Percentiles rank a stretch among this genome's conserved stretches.
phyloP scores from a whole-genome alignment of 2,329 filamentous ascomycete genomes.

The Colletotrichum sp. region DNA sequence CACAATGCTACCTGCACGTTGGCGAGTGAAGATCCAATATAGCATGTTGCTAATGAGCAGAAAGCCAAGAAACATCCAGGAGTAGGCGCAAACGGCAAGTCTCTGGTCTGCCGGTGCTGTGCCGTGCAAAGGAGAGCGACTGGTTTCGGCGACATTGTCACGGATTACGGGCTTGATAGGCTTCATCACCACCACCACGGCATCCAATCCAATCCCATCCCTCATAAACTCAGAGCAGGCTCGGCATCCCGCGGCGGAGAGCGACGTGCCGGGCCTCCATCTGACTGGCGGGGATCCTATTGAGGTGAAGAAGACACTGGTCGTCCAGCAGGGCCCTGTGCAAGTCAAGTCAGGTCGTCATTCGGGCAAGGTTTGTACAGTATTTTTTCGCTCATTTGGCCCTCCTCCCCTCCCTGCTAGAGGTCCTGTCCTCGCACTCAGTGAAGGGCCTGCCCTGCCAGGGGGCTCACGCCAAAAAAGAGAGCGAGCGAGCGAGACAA shows the following conservation, averaged over 20 bases:
- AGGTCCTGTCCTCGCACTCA: neutral
- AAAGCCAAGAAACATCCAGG: neutral
- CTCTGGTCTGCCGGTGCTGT: neutral
- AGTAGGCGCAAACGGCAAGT: constrained; percentile 4
- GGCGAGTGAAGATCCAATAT: neutral
- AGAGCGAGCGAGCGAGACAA: neutral
- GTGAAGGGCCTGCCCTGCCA: neutral
- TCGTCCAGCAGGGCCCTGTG: neutral
- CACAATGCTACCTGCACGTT: neutral
- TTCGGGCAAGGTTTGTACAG: neutral
- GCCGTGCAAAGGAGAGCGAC: neutral
- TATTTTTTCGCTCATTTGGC: neutral
- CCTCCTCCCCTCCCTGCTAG: neutral
- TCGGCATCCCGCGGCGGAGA: constrained; percentile 3
- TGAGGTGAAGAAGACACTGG: neutral
- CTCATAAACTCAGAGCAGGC: neutral
- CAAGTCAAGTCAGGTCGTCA: neutral
- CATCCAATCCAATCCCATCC: neutral
- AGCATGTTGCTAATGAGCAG: neutral
- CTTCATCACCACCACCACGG: neutral
- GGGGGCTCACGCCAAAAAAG: neutral
- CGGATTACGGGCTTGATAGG: neutral
- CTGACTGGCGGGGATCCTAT: neutral
- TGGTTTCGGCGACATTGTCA: constrained; percentile 4
- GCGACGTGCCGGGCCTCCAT: neutral